phyloP scores from a whole-genome alignment of 306 rosid species.

The Vicia sativa region DNA sequence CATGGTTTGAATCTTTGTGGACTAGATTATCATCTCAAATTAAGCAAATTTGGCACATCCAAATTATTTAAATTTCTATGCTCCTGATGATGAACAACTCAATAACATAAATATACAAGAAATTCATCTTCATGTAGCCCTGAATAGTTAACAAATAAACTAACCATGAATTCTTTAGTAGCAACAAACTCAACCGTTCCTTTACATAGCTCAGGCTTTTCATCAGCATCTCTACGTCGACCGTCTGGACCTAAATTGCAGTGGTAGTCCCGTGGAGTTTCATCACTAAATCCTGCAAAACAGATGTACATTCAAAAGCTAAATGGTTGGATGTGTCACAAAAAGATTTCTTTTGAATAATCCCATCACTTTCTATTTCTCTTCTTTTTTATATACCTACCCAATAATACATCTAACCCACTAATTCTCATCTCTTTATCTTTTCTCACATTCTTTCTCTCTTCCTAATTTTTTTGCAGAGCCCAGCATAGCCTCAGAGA shows the following conservation, averaged over 20 bases:
- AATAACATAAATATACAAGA: constrained; percentile 28
- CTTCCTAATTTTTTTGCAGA: neutral
- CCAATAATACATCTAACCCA: neutral
- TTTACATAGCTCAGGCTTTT: constrained; percentile 91
- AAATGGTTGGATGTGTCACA: neutral
- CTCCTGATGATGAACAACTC: constrained; percentile 23
- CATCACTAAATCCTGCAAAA: constrained; percentile 90
- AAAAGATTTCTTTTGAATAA: constrained; percentile 25
- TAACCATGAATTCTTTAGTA: constrained; percentile 91
- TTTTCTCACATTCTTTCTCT: neutral
- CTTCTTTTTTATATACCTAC: neutral
- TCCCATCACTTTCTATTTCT: neutral
- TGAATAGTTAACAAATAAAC: constrained; percentile 42
- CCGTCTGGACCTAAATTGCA: constrained; percentile 99
- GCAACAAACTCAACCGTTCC: constrained; percentile 99
- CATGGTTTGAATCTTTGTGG: constrained; percentile 1
- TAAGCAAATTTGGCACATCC: constrained; percentile 17
- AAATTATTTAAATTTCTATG: constrained; percentile 11
- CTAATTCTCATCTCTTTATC: neutral
- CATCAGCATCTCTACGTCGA: constrained; percentile 96
- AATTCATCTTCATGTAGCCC: neutral
- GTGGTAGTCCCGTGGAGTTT: constrained; percentile 97
- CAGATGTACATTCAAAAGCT: constrained; percentile 31
- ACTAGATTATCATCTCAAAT: neutral
- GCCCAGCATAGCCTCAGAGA: neutral